These are phyloP conservation scores for Hyaloperonospora brassicae DNA, from an alignment of 352 stramenopile species.

Conservation along the genomic window DNA sequence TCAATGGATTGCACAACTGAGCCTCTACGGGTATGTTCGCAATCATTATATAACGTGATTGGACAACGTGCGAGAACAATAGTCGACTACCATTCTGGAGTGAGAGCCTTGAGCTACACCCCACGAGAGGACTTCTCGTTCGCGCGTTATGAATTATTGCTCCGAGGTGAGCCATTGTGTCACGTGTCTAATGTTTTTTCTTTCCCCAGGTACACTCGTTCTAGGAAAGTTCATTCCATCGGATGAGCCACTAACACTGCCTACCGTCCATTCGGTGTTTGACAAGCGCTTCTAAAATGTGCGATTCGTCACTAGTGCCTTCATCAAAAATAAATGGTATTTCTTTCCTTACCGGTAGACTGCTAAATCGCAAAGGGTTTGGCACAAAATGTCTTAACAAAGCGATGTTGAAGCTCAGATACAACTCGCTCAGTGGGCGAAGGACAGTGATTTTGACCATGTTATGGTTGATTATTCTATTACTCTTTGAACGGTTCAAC, in stretches of 20 bases:
- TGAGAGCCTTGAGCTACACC: no score
- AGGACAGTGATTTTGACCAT: background rate
- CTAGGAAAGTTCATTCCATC: background rate
- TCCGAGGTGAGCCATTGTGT: no score
- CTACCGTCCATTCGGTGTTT: conserved; percentile 4
- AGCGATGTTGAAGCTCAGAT: background rate
- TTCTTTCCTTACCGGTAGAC: background rate
- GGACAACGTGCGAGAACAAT: no score
- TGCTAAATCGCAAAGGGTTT: background rate
- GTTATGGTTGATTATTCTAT: background rate
- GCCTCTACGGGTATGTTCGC: no score
- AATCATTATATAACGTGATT: no score
- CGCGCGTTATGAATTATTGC: no score
- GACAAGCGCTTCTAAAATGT: background rate
- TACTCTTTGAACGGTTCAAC: background rate
- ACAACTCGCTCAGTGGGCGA: background rate
- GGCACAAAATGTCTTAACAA: background rate
- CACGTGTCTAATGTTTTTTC: no score
- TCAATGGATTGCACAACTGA: no score
- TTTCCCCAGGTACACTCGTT: background rate
- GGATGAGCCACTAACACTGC: background rate
- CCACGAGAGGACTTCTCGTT: no score
- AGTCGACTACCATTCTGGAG: no score
- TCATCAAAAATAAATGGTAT: background rate
- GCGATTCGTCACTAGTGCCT: background rate